Percentiles rank a stretch among this genome's conserved stretches.
These are phyloP conservation scores for Chrysosporium keratinophilum DNA, from an alignment of 2,329 filamentous ascomycete species.

Conservation along the genomic window DNA sequence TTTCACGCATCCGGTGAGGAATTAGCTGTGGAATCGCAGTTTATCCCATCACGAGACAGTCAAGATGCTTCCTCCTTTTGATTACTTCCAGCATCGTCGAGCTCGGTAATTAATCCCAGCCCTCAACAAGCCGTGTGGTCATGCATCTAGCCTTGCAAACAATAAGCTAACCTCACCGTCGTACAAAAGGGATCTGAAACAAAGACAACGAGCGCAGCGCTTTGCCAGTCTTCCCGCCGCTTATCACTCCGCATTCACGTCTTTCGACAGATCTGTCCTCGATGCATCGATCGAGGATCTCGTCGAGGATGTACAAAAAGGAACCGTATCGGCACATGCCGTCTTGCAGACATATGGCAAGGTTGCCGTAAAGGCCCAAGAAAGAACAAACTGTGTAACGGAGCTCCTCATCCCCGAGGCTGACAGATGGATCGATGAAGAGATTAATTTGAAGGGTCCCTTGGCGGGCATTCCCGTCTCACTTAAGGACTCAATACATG, in stretches of 20 bases:
- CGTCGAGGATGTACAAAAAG: conserved; percentile 66
- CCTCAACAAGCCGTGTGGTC: background rate
- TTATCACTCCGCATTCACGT: conserved; percentile 57
- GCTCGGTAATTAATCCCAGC: conserved; percentile 50
- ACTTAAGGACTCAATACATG: conserved; percentile 66
- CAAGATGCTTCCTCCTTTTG: conserved; percentile 45
- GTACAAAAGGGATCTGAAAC: conserved; percentile 59
- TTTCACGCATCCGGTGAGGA: background rate
- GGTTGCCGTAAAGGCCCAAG: conserved; percentile 70
- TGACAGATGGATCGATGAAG: conserved; percentile 56
- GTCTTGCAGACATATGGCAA: conserved; percentile 82
- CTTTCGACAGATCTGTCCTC: conserved; percentile 56
- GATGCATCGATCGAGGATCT: conserved; percentile 65
- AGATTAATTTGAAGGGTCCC: conserved; percentile 65
- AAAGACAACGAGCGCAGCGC: conserved; percentile 59
- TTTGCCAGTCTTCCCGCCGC: conserved; percentile 55
- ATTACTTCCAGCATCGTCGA: conserved; percentile 60
- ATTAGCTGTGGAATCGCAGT: background rate
- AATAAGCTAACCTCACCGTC: conserved; percentile 12
- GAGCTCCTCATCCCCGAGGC: conserved; percentile 73
- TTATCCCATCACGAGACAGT: background rate
- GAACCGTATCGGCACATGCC: conserved; percentile 54
- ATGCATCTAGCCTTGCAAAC: background rate
- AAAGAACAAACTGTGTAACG: conserved; percentile 80
- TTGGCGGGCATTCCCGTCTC: conserved; percentile 79